Base-by-base conservation (phyloP, 176 grass and related monocot species). In the Dendrocalamus sinicus region DNA sequence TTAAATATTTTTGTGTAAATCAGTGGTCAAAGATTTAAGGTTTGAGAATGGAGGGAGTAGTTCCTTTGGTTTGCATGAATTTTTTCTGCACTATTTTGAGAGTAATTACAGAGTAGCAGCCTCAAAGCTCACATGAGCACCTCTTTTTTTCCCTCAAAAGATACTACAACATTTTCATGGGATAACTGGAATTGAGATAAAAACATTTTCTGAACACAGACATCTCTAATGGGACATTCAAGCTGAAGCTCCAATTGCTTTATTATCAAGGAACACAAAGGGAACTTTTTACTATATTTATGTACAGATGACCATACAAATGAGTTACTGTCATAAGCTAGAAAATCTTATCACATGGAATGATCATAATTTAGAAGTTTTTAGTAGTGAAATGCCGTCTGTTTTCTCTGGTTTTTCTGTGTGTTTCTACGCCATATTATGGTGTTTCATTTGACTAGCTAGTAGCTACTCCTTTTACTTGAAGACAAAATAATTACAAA, bases 21-120 rank as follows among this genome's bases (percentile, higher is more conserved):
- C 24, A 35, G 24, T 32, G 11, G 28, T 37, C 4, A 55, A 55
- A 39, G 26, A 76, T 22, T 53, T 16, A 35, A 28, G 9, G 14
- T 54, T 75, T 53, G 48, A 51, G 47, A 75, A 75, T 45, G 50
- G 15, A 50, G 30, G 46, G 43, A 66, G 44, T 50, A 47, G 26
- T 79, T 39, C 7, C 37, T 75, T 67, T 11, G 51, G 4, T 66
- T 63, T 86, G 28, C 4, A 83, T 70, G 58, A 79, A 37, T 67
- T 48, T 54, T 26, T 43, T 75, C 4, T 53, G 43, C 19, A 22
- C 6, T 1, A 9, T 72, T 52, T 0, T 51, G 37, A n/a, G 22
- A 9, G 26, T 61, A 61, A 40, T 44, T 72, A 20, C 43, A 62
- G n/a, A 28, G 32, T 73, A 62, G 16, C 26, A 50, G 43, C 17